These are phyloP conservation scores for Populus hybrid DNA, from an alignment of 441 rosid genomes.

Conservation along the genomic window DNA sequence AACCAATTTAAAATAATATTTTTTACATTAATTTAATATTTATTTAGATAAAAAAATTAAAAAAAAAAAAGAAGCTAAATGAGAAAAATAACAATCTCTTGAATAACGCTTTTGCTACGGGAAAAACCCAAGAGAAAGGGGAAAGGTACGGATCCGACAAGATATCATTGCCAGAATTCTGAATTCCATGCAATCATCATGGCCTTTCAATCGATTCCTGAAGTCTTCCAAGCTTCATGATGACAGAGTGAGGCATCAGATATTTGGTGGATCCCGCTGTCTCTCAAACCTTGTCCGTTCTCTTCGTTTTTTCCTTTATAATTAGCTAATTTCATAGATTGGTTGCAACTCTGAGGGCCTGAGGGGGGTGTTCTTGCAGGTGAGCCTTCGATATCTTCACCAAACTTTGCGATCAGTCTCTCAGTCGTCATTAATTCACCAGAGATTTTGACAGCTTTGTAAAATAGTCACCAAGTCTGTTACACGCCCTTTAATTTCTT, in stretches of 20 bases:
- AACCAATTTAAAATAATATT: no score
- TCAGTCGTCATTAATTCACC: background rate
- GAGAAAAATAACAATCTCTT: no score
- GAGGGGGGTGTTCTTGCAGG: constrained; percentile 11
- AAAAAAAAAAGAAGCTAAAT: no score
- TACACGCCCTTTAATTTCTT: no score
- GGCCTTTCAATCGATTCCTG: constrained; percentile 60
- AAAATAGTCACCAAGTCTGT: no score
- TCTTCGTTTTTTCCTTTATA: background rate
- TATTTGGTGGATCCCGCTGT: constrained; percentile 48
- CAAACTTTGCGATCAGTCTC: background rate
- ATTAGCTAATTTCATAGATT: background rate
- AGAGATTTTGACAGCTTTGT: no score
- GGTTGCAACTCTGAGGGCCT: constrained; percentile 1
- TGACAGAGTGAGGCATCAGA: constrained; percentile 66
- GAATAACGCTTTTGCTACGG: background rate
- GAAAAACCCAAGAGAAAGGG: background rate
- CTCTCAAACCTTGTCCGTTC: constrained; percentile 21
- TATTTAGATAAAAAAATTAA: no score
- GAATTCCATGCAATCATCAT: constrained; percentile 95
- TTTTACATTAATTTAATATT: no score
- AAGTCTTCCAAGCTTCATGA: constrained; percentile 57
- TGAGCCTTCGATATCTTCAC: constrained; percentile 37
- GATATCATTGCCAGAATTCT: constrained; percentile 32
- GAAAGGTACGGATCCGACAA: constrained; percentile 37